These are phyloP conservation scores for Diospyros kaki DNA, from an alignment of 148 eudicot species.

Conservation along the genomic window DNA sequence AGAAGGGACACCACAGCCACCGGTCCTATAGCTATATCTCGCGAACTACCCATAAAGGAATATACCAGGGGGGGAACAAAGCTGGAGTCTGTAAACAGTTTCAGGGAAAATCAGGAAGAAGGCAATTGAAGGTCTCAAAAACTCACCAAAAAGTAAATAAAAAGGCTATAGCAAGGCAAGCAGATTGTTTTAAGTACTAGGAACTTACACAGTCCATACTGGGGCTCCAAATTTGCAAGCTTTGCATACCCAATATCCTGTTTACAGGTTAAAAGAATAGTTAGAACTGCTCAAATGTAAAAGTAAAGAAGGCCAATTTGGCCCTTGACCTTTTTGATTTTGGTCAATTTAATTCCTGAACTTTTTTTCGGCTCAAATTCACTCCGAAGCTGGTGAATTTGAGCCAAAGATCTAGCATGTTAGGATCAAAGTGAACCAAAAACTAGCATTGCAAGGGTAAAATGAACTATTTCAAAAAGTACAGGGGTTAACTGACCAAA, in stretches of 20 bases:
- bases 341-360: too few relatives aligned
- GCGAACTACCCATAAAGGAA: conserved; percentile 76
- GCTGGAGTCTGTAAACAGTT: conserved; percentile 49
- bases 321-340: too few relatives aligned
- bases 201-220: conserved; percentile 46
- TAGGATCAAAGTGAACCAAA: too few relatives aligned
- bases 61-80: conserved; percentile 72
- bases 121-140: not conserved
- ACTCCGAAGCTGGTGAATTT: too few relatives aligned
- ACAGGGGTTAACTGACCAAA: too few relatives aligned
- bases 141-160: not conserved
- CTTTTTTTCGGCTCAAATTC: too few relatives aligned
- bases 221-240: conserved; percentile 65
- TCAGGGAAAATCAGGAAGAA: not conserved
- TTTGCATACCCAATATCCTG: conserved; percentile 77
- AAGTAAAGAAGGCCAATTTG: too few relatives aligned
- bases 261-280: conserved; percentile 4
- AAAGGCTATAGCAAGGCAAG: not conserved
- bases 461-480: too few relatives aligned
- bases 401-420: too few relatives aligned
- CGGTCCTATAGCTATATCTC: conserved; percentile 88
- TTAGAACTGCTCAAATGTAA: not conserved
- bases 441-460: too few relatives aligned
- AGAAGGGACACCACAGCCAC: conserved; percentile 76
- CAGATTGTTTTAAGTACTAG: not conserved